A percentile compares a stretch with the other conserved stretches of the same genome.
phyloP scores from a whole-genome alignment of 2,329 filamentous ascomycete genomes.

The Gaeumannomyces sp. region DNA sequence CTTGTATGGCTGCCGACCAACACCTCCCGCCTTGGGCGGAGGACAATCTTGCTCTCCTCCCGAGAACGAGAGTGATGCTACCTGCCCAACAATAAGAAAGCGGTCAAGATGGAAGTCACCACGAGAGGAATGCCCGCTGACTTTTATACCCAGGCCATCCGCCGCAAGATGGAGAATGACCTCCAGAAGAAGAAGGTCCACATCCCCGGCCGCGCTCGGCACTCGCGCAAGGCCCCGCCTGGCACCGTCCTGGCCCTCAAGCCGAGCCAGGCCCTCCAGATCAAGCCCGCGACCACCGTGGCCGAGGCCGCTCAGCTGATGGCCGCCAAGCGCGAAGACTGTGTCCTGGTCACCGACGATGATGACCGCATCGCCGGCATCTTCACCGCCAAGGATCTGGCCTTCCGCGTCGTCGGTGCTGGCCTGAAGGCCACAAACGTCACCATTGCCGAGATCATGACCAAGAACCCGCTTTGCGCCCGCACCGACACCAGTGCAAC shows the following conservation, averaged over 20 bases:
- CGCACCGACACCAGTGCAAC: slow-evolving; percentile 97
- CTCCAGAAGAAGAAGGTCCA: slow-evolving; percentile 90
- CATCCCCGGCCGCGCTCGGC: slow-evolving; percentile 67
- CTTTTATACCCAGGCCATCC: slow-evolving; percentile 66
- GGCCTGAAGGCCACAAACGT: slow-evolving; percentile 84
- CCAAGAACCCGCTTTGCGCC: slow-evolving; percentile 96
- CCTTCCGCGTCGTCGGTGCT: slow-evolving; percentile 89
- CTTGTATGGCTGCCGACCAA: background rate
- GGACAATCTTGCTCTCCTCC: background rate
- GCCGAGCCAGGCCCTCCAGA: slow-evolving; percentile 92
- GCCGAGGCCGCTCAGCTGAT: slow-evolving; percentile 96
- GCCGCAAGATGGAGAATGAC: slow-evolving; percentile 92
- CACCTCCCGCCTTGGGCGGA: background rate
- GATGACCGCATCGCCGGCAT: slow-evolving; percentile 98
- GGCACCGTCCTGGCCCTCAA: slow-evolving; percentile 93
- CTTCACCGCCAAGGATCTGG: slow-evolving; percentile 97
- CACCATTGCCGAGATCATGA: slow-evolving; percentile 98
- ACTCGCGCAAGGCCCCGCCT: slow-evolving; percentile 87
- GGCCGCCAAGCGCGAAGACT: slow-evolving; percentile 98
- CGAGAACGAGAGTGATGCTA: background rate
- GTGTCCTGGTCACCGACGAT: slow-evolving; percentile 93
- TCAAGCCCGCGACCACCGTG: slow-evolving; percentile 90
- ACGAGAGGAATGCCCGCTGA: slow-evolving; percentile 24
- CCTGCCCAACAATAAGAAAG: background rate
- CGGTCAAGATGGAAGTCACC: background rate